Evolutionary conservation across 331 rosid species (phyloP), one percentile per base, ranked within the genome.

Genomic region (Quercus lobata): DNA sequence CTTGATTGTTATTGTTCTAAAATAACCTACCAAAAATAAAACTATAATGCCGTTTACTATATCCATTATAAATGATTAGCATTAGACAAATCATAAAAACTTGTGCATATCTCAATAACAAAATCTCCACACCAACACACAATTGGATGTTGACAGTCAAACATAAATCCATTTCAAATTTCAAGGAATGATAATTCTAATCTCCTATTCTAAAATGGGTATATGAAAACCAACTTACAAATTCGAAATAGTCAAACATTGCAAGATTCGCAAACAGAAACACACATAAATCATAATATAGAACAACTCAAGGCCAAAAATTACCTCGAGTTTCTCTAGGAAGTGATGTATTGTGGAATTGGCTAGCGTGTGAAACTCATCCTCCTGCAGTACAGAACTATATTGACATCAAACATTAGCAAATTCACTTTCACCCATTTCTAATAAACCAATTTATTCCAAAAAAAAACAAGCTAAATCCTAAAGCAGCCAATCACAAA

Each of bases 311-410:
- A 7, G 34, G 49, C 49, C 74, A 24, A 80, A 14, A 74, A 34
- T 2, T 72, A 91, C 99, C 98, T 96, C 99, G 4, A 96, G 57
- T 83, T 91, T 91, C 87, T 93, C 94, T 80, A 90, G 97, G 7
- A 93, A 80, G 49, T 81, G 85, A 60, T 89, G 94, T 69, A 93
- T 88, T 65, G 97, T 87, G 79, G 92, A 86, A 77, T 93, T 92
- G 71, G 93, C 96, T 56, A 88, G 83, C 69, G 66, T 81, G 46
- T 91, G 97, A 83, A 83, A 96, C 55, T 96, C 97, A 87, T 83
- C 92, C 86, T 91, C 98, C 86, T 83, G 87, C 73, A 96, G 80
- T 69, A 89, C 27, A 76, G 96, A 89, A 83, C 96, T 93, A 93
- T 81, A 77, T 73, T 75, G 86, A 69, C 83, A 86, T 82, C 77